These are phyloP conservation scores for Sodiomyces alkalinus DNA, from an alignment of 2,329 filamentous ascomycete genomes.

Conservation along the genomic window DNA sequence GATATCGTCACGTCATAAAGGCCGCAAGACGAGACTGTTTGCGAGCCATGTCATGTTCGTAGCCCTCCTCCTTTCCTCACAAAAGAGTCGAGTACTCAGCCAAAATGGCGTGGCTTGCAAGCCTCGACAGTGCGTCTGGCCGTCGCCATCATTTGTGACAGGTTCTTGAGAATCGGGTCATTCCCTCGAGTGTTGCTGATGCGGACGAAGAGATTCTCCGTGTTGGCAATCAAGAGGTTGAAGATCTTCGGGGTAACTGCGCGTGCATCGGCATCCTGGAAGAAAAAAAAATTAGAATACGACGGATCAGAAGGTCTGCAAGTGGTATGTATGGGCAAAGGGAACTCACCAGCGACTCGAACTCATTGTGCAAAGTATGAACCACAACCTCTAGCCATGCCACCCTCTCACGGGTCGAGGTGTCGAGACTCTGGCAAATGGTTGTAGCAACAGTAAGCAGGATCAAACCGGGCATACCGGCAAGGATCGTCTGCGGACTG, in stretches of 20 bases:
- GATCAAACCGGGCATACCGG: constrained; percentile 43
- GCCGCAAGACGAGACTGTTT: neutral
- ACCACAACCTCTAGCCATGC: constrained; percentile 46
- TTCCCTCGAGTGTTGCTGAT: constrained; percentile 31
- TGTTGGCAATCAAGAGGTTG: constrained; percentile 32
- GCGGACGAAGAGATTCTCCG: constrained; percentile 36
- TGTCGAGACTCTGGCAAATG: constrained; percentile 41
- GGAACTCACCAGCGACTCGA: constrained; percentile 34
- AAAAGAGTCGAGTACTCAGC: constrained; percentile 2
- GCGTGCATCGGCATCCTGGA: constrained; percentile 36
- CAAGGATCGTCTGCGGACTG: constrained; percentile 33
- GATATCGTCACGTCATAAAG: constrained; percentile 8
- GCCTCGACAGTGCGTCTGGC: constrained; percentile 16
- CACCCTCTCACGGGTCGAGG: constrained; percentile 39
- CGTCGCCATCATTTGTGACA: constrained; percentile 25
- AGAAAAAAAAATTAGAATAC: constrained; percentile 13
- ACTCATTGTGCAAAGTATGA: constrained; percentile 31
- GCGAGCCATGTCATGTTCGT: constrained; percentile 2
- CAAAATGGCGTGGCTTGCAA: constrained; percentile 6
- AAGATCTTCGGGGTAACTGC: constrained; percentile 43
- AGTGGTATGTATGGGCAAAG: constrained; percentile 1
- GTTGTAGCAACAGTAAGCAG: constrained; percentile 50
- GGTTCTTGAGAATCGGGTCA: constrained; percentile 31
- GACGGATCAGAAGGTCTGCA: no score
- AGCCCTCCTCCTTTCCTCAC: neutral